Evolutionary conservation across 2,329 filamentous ascomycete species (phyloP).

Genomic region (Alternaria consortialis): DNA sequence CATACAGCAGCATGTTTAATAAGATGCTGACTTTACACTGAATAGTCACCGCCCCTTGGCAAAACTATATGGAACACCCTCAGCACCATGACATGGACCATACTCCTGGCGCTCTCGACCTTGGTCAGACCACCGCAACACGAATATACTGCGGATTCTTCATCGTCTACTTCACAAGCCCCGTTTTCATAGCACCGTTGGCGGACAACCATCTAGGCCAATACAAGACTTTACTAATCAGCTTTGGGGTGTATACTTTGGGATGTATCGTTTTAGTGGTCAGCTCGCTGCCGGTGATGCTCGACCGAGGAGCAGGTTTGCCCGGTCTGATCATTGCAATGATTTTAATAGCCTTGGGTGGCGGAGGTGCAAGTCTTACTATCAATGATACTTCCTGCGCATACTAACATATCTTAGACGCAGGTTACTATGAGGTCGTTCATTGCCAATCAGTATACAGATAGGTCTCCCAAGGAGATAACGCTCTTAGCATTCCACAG

Average conservation of each 20-base stretch:
- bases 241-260: slow-evolving; percentile 39
- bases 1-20: slow-evolving; percentile 18
- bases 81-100: slow-evolving; percentile 31
- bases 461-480: slow-evolving; percentile 29
- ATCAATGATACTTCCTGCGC: background rate
- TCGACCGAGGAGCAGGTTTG: slow-evolving; percentile 36
- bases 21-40: slow-evolving; percentile 5
- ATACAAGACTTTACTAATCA: slow-evolving; percentile 48
- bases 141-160: slow-evolving; percentile 66
- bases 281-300: slow-evolving; percentile 28
- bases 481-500: slow-evolving; percentile 1
- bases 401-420: slow-evolving; percentile 22
- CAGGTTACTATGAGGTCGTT: slow-evolving; percentile 49
- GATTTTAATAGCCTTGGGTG: slow-evolving; percentile 51
- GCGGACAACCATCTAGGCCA: slow-evolving; percentile 53
- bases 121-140: slow-evolving; percentile 56
- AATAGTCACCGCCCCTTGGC: slow-evolving; percentile 43
- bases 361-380: slow-evolving; percentile 38
- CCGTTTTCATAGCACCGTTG: slow-evolving; percentile 48
- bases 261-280: slow-evolving; percentile 35
- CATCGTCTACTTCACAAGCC: slow-evolving; percentile 58
- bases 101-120: slow-evolving; percentile 47
- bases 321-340: slow-evolving; percentile 42
- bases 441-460: slow-evolving; percentile 48
- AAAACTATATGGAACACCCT: slow-evolving; percentile 57